A percentile compares a stretch with the other conserved stretches of the same genome.
Evolutionary conservation across 768 basidiomycete species (phyloP).

Genomic region (Hortiboletus campestris): DNA sequence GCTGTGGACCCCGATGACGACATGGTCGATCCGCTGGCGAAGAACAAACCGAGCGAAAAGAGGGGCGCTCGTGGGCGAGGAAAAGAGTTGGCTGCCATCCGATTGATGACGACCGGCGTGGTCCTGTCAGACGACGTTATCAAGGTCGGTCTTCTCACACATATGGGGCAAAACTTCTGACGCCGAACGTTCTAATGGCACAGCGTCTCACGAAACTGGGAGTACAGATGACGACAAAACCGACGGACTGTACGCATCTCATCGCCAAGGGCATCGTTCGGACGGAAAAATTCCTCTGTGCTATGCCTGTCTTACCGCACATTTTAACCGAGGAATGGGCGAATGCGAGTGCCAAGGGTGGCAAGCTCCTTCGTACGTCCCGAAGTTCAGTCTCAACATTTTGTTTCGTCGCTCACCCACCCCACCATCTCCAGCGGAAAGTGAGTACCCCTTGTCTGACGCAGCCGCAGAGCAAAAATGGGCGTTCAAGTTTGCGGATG

Average conservation of each 20-base stretch:
- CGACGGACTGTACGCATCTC: conserved; percentile 77
- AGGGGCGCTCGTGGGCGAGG: conserved; percentile 7
- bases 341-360: conserved; percentile 50
- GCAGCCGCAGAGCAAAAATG: conserved; percentile 62
- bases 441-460: conserved; percentile 60
- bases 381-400: not conserved
- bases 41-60: conserved; percentile 7
- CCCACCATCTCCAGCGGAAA: conserved; percentile 49
- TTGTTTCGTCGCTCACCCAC: not conserved
- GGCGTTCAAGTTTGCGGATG: conserved; percentile 59
- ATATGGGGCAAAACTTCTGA: not conserved
- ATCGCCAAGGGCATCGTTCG: conserved; percentile 66
- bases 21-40: not conserved
- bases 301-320: conserved; percentile 59
- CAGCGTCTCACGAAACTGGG: conserved; percentile 68
- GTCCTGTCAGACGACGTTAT: conserved; percentile 52
- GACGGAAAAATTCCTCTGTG: conserved; percentile 87
- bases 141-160: conserved; percentile 44
- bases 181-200: not conserved
- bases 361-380: conserved; percentile 61
- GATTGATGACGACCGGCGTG: conserved; percentile 70
- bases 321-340: conserved; percentile 74
- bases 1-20: conserved; percentile 7
- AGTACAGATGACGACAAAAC: conserved; percentile 56
- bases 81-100: conserved; percentile 27